phyloP scores from a whole-genome alignment of 768 basidiomycete species.

The Amylocystis lapponica region DNA sequence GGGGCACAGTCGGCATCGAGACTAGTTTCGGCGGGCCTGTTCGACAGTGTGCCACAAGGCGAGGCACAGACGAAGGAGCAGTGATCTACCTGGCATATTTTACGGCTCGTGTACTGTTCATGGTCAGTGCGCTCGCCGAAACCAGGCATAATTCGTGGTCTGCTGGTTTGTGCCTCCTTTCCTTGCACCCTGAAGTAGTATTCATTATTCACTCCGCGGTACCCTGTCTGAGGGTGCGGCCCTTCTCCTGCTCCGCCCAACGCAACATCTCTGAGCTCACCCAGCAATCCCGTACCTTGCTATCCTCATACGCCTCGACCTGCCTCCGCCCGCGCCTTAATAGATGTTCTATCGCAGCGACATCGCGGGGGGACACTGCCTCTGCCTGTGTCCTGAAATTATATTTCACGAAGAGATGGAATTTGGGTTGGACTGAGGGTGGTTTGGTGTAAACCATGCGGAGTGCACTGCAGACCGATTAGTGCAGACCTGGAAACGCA shows the following conservation, averaged over 20 bases:
- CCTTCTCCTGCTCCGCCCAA: slow-evolving; percentile 43
- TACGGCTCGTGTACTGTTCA: background rate
- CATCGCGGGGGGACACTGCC: slow-evolving; percentile 56
- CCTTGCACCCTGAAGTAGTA: background rate
- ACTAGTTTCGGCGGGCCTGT: slow-evolving; percentile 15
- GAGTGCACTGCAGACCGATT: slow-evolving; percentile 47
- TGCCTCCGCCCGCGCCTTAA: slow-evolving; percentile 64
- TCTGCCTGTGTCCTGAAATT: slow-evolving; percentile 61
- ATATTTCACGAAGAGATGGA: slow-evolving; percentile 62
- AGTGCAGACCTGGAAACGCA: background rate
- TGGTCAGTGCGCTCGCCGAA: background rate
- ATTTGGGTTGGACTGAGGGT: slow-evolving; percentile 49
- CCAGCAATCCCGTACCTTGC: slow-evolving; percentile 67
- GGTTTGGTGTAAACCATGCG: slow-evolving; percentile 74
- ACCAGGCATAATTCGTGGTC: background rate
- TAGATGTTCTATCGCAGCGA: slow-evolving; percentile 69
- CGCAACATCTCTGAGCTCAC: slow-evolving; percentile 64
- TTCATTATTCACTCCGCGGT: background rate
- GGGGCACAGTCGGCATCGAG: slow-evolving; percentile 9
- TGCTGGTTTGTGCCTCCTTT: background rate
- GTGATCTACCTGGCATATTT: too few relatives aligned
- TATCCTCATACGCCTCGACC: slow-evolving; percentile 62
- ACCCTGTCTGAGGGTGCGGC: background rate
- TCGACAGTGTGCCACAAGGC: slow-evolving; percentile 8
- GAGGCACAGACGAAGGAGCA: background rate